Percentiles rank a stretch among this genome's conserved stretches.
These are phyloP conservation scores for Hippophae rhamnoides DNA, from an alignment of 306 rosid genomes.

Conservation along the genomic window DNA sequence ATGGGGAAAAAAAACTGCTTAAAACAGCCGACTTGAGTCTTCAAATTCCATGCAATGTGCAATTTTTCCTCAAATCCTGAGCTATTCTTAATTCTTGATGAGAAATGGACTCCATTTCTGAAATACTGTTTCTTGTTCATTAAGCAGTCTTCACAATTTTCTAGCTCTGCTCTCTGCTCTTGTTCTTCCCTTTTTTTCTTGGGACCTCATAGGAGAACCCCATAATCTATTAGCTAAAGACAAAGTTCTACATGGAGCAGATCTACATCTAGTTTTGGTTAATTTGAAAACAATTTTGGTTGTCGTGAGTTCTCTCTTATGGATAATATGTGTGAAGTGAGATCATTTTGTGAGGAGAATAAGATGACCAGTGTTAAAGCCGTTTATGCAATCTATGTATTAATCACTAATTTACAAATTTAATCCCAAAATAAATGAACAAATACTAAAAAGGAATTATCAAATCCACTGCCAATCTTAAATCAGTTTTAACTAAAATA, in stretches of 20 bases:
- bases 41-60: conserved; percentile 25
- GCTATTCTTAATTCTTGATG: conserved; percentile 21
- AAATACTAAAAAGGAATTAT: no score
- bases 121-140: conserved; percentile 17
- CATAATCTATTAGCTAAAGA: conserved; percentile 49
- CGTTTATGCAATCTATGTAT: no score
- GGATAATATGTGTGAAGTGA: no score
- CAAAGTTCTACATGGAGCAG: conserved; percentile 69
- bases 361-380: no score
- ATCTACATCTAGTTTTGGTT: conserved; percentile 50
- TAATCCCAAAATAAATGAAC: no score
- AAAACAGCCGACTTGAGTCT: conserved; percentile 12
- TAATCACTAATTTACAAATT: no score
- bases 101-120: conserved; percentile 28
- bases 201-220: conserved; percentile 39
- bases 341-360: no score
- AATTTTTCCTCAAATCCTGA: conserved; percentile 27
- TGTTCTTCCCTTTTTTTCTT: conserved; percentile 24
- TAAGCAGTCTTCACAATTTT: conserved; percentile 13
- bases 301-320: no score
- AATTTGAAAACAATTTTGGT: no score
- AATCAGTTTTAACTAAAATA: no score
- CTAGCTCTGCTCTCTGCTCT: conserved; percentile 6
- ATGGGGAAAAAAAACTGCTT: no score
- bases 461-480: no score